These are phyloP conservation scores for Kokia cookei DNA, from an alignment of 441 rosid genomes.

Conservation along the genomic window DNA sequence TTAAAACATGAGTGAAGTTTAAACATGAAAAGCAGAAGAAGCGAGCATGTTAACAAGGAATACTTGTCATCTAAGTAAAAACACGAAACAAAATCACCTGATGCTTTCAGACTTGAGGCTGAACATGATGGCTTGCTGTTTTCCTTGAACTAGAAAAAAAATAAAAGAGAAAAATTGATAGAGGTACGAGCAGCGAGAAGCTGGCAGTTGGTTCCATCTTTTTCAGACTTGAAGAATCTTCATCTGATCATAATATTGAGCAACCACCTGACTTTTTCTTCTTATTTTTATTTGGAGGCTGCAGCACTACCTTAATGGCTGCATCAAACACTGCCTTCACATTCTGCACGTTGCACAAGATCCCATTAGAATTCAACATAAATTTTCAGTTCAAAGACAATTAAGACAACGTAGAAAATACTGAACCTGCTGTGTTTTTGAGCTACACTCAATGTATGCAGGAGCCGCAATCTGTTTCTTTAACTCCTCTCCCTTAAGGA, in stretches of 20 bases:
- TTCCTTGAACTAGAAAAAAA: conserved; percentile 2
- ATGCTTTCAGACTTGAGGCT: conserved; percentile 25
- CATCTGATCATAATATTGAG: conserved; percentile 57
- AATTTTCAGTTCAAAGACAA: background rate
- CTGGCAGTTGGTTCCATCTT: conserved; percentile 19
- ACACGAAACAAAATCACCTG: conserved; percentile 16
- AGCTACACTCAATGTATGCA: conserved; percentile 81
- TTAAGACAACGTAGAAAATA: background rate
- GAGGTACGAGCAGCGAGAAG: conserved; percentile 6
- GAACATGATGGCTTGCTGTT: conserved; percentile 27
- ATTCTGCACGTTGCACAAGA: conserved; percentile 35
- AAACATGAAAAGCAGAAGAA: conserved; percentile 12
- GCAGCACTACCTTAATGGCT: conserved; percentile 76
- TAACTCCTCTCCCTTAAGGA: conserved; percentile 83
- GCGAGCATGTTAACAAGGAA: conserved; percentile 13
- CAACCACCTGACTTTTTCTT: conserved; percentile 65
- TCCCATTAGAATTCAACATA: background rate
- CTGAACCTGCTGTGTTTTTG: conserved; percentile 86
- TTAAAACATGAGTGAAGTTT: conserved; percentile 9
- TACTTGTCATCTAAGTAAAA: conserved; percentile 12
- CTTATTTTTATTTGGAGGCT: conserved; percentile 83
- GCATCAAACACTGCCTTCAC: conserved; percentile 74
- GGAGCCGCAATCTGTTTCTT: conserved; percentile 79
- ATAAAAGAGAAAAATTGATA: background rate
- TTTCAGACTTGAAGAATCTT: conserved; percentile 19